Evolutionary conservation across 2,329 filamentous ascomycete genomes (phyloP).

Genomic region (Fusarium abutilonis): DNA sequence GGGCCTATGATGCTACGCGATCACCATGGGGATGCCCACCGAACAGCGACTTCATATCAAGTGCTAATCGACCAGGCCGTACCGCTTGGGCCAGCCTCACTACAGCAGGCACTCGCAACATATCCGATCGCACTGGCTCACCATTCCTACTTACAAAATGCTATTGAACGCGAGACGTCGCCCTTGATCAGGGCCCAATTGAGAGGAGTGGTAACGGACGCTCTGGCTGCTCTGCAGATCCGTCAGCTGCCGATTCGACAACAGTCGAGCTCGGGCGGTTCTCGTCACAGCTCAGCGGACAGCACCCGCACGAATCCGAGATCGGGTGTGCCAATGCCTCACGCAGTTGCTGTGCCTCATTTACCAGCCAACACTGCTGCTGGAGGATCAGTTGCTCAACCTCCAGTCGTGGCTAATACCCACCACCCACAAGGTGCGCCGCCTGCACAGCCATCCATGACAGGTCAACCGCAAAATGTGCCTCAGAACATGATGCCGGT

Average conservation of each 20-base stretch:
- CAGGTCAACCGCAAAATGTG: constrained; percentile 26
- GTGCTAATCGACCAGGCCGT: constrained; percentile 65
- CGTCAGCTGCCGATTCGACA: constrained; percentile 51
- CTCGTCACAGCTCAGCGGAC: constrained; percentile 13
- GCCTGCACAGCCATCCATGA: constrained; percentile 28
- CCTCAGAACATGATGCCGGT: constrained; percentile 3
- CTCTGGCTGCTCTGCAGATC: constrained; percentile 58
- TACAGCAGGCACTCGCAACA: constrained; percentile 57
- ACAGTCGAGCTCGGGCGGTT: constrained; percentile 22
- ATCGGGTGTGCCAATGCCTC: constrained; percentile 1
- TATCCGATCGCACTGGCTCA: constrained; percentile 62
- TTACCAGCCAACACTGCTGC: constrained; percentile 1
- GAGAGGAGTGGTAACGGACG: constrained; percentile 59
- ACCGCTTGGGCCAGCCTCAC: constrained; percentile 58
- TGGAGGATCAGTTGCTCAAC: constrained; percentile 16
- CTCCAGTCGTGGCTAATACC: constrained; percentile 21
- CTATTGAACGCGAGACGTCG: constrained; percentile 63
- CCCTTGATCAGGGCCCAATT: constrained; percentile 60
- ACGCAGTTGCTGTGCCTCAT: constrained; percentile 10
- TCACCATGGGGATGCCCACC: constrained; percentile 41
- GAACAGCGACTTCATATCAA: constrained; percentile 56
- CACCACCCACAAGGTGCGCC: constrained; percentile 38
- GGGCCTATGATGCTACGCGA: constrained; percentile 39
- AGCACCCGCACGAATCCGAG: constrained; percentile 17
- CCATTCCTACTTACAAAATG: constrained; percentile 59